A percentile compares a stretch with the other conserved stretches of the same genome.
Evolutionary conservation across 208 protist species (phyloP).

Genomic region (Tetramitus jugosus): DNA sequence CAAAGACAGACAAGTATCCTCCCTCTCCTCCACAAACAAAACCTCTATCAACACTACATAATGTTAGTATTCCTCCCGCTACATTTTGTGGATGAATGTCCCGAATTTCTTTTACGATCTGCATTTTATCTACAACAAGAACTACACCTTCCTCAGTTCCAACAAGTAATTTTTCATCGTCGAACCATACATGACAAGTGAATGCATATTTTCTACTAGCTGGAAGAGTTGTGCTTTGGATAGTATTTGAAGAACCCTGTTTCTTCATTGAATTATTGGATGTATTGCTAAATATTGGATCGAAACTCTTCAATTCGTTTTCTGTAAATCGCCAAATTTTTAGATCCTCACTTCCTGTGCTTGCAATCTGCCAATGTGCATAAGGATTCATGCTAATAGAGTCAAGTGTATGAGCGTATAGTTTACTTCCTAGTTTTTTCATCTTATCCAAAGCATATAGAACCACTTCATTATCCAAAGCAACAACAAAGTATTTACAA

Average conservation of each 20-base stretch:
- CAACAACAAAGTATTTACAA: conserved; percentile 37
- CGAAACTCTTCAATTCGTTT: conserved; percentile 31
- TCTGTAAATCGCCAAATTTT: conserved; percentile 36
- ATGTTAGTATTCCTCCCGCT: conserved; percentile 2
- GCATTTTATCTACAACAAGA: conserved; percentile 30
- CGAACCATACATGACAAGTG: conserved; percentile 37
- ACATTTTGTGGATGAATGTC: conserved; percentile 24
- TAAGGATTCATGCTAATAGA: conserved; percentile 32
- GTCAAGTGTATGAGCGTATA: conserved; percentile 21
- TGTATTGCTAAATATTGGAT: too few species aligned
- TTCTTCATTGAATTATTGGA: too few species aligned
- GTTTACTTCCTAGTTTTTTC: conserved; percentile 15
- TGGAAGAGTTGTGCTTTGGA: too few species aligned
- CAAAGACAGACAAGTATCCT: conserved; percentile 32
- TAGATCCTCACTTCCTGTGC: conserved; percentile 28
- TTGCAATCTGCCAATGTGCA: conserved; percentile 34
- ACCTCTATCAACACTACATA: conserved; percentile 26
- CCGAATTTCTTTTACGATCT: conserved; percentile 28
- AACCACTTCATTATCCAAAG: conserved; percentile 35
- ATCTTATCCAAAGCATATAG: conserved; percentile 37
- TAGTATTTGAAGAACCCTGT: too few species aligned
- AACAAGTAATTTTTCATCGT: conserved; percentile 35
- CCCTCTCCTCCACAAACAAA: conserved; percentile 34
- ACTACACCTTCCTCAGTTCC: conserved; percentile 36
- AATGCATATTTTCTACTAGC: conserved; percentile 25